A percentile compares a stretch with the other conserved stretches of the same genome.
These are phyloP conservation scores for Taiozyma sp. DNA, from an alignment of 1,139 yeast species.

Conservation along the genomic window DNA sequence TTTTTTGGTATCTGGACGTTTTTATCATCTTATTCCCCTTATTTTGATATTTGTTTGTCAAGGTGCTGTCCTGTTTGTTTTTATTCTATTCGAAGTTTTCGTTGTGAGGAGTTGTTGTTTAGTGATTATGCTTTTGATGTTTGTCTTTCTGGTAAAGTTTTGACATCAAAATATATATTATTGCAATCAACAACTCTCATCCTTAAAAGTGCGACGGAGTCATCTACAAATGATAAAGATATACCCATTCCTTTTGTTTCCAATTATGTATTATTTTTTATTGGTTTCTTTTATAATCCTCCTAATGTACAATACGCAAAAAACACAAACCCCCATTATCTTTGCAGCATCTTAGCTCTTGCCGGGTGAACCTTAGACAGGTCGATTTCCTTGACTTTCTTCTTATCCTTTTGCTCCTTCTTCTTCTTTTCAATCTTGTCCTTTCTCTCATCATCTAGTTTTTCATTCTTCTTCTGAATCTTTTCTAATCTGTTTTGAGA, in stretches of 20 bases:
- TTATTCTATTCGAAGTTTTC: not conserved
- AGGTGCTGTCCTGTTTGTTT: not conserved
- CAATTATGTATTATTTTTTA: not conserved
- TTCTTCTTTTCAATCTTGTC: constrained; percentile 36
- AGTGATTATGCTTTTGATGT: not conserved
- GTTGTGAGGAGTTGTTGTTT: not conserved
- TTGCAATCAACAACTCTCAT: not conserved
- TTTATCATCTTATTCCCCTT: not conserved
- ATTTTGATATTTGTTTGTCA: not conserved
- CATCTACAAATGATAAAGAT: not conserved
- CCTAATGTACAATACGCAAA: not conserved
- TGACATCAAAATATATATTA: not conserved
- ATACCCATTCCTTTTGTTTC: not conserved
- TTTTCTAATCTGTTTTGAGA: constrained; percentile 65
- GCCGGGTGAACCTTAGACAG: constrained; percentile 52
- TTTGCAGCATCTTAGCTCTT: constrained; percentile 9
- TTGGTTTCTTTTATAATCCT: not conserved
- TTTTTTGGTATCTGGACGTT: not conserved
- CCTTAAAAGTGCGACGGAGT: not conserved
- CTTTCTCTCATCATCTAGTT: constrained; percentile 60
- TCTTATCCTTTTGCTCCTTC: constrained; percentile 22
- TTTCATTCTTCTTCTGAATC: constrained; percentile 73
- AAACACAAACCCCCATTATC: not conserved
- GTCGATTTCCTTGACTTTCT: constrained; percentile 15
- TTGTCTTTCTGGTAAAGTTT: not conserved